Evolutionary conservation across 148 eudicot species (phyloP).

Genomic region (Heliamphora exappendiculata): DNA sequence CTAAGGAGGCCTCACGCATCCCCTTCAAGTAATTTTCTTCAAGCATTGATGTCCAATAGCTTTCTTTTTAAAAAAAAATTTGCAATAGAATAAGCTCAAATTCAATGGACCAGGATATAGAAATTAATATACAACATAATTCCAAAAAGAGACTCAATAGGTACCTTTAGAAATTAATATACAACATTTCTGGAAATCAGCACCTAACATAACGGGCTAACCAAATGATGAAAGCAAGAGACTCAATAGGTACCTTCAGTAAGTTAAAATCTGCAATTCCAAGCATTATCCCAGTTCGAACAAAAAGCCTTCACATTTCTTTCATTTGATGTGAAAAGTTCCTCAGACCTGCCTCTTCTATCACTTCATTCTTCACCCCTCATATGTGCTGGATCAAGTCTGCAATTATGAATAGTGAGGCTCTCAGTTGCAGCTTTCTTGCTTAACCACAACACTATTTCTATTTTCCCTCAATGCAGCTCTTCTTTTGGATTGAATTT

Average conservation of each 20-base stretch:
- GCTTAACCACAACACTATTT: conserved; percentile 16
- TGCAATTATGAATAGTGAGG: background rate
- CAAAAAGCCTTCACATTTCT: background rate
- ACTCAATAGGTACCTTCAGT: conserved; percentile 4
- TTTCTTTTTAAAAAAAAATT: no score
- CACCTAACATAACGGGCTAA: background rate
- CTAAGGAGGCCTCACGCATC: no score
- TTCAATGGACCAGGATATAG: background rate
- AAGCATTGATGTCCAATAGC: no score
- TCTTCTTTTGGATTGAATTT: conserved; percentile 41
- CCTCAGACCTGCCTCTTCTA: background rate
- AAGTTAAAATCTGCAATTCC: background rate
- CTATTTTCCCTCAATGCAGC: conserved; percentile 22
- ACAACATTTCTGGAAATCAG: background rate
- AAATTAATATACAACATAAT: background rate
- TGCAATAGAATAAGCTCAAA: background rate
- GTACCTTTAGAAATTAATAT: no score
- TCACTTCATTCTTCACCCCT: background rate
- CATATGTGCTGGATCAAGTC: background rate
- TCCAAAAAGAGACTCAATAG: background rate
- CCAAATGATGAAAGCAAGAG: conserved; percentile 7
- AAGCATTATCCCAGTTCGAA: background rate
- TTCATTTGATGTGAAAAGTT: background rate
- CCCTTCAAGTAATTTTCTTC: no score
- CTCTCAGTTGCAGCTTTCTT: conserved; percentile 21